Evolutionary conservation across 495 filamentous ascomycete genomes (phyloP).

Genomic region (Pseudevernia furfuracea): DNA sequence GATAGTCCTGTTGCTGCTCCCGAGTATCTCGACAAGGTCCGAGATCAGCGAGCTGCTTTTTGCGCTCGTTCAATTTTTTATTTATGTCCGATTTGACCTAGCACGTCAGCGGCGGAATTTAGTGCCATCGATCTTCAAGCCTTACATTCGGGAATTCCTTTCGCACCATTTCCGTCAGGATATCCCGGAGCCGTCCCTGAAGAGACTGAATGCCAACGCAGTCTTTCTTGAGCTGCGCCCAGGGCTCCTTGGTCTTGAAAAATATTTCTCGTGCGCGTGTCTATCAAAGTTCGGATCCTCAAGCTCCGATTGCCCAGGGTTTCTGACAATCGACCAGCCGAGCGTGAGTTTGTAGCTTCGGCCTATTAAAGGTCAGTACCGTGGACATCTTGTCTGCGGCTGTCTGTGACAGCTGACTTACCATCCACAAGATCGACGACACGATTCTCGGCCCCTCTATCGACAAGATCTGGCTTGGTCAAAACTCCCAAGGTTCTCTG

Average conservation of each 20-base stretch:
- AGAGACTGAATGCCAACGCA: conserved; percentile 45
- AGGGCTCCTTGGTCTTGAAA: conserved; percentile 36
- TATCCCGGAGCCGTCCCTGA: conserved; percentile 35
- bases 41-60: conserved; percentile 30
- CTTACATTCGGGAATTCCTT: conserved; percentile 44
- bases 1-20: conserved; percentile 38
- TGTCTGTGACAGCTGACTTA: conserved; percentile 14
- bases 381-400: conserved; percentile 24
- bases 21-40: conserved; percentile 38
- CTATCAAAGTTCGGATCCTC: conserved; percentile 29
- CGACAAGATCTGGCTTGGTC: conserved; percentile 39
- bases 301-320: conserved; percentile 41
- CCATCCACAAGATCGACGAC: conserved; percentile 41
- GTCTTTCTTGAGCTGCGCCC: conserved; percentile 32
- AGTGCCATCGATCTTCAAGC: neutral
- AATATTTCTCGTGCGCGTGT: conserved; percentile 30
- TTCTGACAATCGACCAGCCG: conserved; percentile 48
- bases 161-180: conserved; percentile 40
- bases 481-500: conserved; percentile 41
- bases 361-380: conserved; percentile 28
- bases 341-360: conserved; percentile 33
- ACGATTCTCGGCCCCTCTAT: conserved; percentile 33
- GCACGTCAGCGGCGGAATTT: neutral
- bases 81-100: conserved; percentile 41
- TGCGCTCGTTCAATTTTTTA: conserved; percentile 32